Conservation (phyloP, 805 yeast species). For the Candida multigemmis region DNA sequence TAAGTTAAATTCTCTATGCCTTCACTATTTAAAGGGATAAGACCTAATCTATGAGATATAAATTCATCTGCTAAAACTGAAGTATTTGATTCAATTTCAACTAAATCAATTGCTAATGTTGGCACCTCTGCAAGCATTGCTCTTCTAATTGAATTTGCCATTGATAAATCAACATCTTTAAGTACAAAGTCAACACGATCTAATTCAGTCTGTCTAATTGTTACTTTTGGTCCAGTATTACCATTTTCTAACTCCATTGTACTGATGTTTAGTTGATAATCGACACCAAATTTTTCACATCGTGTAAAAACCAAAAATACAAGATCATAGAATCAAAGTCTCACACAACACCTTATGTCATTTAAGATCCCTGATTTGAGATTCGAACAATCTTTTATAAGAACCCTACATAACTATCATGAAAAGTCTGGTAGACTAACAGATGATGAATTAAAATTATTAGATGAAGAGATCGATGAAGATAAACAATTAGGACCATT, state of each 20-base stretch:
- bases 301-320: constrained; percentile 1
- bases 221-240: constrained; percentile 64
- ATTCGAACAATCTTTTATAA: constrained; percentile 52
- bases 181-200: constrained; percentile 89
- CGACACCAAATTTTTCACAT: constrained; percentile 4
- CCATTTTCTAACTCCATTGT: constrained; percentile 15
- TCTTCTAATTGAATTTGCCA: constrained; percentile 89
- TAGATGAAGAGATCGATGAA: constrained; percentile 9
- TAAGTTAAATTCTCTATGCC: constrained; percentile 80
- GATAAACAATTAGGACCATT: constrained; percentile 14
- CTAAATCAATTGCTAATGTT: constrained; percentile 91
- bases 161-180: constrained; percentile 76
- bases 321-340: neutral
- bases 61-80: constrained; percentile 96
- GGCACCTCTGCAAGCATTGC: constrained; percentile 95
- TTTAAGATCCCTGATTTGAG: constrained; percentile 50
- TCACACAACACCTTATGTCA: neutral
- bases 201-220: constrained; percentile 75
- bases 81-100: constrained; percentile 87
- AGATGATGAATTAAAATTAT: constrained; percentile 9
- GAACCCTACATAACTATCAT: constrained; percentile 15
- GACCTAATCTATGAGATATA: constrained; percentile 86
- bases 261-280: neutral
- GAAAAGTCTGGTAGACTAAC: constrained; percentile 7
- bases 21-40: constrained; percentile 78